Percentiles rank a stretch among this genome's conserved stretches.
phyloP scores from a whole-genome alignment of 2,329 filamentous ascomycete genomes.

The Falciphora oryzae region DNA sequence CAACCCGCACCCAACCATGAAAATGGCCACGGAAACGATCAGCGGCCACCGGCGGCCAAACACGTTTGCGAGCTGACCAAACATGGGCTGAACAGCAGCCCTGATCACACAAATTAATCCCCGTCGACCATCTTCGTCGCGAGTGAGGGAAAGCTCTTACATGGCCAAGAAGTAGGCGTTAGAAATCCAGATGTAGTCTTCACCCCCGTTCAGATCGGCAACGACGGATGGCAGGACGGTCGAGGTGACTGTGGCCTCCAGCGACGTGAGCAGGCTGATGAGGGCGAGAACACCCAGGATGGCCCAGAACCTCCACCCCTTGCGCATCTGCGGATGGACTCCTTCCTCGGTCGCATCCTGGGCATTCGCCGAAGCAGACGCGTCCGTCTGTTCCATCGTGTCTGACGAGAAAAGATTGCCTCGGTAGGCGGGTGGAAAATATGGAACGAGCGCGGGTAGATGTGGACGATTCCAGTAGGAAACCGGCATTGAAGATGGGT shows the following conservation, averaged over 20 bases:
- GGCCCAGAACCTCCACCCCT: slow-evolving; percentile 4
- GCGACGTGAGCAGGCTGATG: neutral
- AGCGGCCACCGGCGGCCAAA: neutral
- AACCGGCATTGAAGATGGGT: too few relatives aligned
- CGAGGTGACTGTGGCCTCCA: neutral
- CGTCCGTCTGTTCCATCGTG: too few relatives aligned
- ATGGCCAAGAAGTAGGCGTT: neutral
- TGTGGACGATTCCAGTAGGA: too few relatives aligned
- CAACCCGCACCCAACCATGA: neutral
- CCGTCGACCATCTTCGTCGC: neutral
- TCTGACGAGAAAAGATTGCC: too few relatives aligned
- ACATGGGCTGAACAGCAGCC: neutral
- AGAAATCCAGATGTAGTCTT: neutral
- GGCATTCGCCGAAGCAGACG: too few relatives aligned
- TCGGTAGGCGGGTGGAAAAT: too few relatives aligned
- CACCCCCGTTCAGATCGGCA: neutral
- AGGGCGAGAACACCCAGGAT: neutral
- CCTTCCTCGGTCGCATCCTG: too few relatives aligned
- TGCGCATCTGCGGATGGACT: too few relatives aligned
- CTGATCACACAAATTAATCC: neutral
- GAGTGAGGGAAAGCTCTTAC: neutral
- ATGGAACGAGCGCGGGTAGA: too few relatives aligned
- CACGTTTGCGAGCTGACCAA: slow-evolving; percentile 3
- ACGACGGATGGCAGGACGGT: neutral
- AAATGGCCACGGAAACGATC: neutral